These are phyloP conservation scores for Podaxis pistillaris DNA, from an alignment of 768 basidiomycete genomes.

Conservation along the genomic window DNA sequence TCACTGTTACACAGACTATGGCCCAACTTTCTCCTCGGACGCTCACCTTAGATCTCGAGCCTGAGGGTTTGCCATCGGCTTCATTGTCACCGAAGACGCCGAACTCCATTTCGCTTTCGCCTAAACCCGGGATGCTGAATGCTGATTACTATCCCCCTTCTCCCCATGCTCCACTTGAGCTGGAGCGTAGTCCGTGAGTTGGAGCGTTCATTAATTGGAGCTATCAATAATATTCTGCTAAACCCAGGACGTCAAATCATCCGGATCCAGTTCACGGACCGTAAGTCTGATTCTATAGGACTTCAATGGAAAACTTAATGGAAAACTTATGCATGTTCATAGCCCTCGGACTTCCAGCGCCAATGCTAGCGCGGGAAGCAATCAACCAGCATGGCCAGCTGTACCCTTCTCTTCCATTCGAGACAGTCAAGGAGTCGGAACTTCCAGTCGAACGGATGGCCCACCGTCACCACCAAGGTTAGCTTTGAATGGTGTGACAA, in stretches of 20 bases:
- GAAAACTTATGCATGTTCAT: background rate
- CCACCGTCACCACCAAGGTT: slow-evolving; percentile 59
- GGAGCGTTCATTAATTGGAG: background rate
- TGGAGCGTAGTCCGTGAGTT: background rate
- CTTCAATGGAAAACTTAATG: background rate
- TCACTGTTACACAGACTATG: slow-evolving; percentile 42
- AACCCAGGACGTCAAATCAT: background rate
- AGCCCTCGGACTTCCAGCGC: slow-evolving; percentile 14
- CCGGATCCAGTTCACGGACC: slow-evolving; percentile 6
- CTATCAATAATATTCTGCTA: slow-evolving; percentile 1
- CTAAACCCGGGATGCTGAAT: slow-evolving; percentile 13
- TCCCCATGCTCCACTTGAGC: background rate
- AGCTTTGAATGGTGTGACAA: slow-evolving; percentile 68
- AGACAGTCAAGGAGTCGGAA: slow-evolving; percentile 27
- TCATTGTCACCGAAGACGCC: slow-evolving; percentile 33
- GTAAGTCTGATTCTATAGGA: slow-evolving; percentile 13
- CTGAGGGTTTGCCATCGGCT: slow-evolving; percentile 30
- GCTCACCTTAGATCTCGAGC: slow-evolving; percentile 38
- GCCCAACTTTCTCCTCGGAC: slow-evolving; percentile 65
- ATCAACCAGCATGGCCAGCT: slow-evolving; percentile 36
- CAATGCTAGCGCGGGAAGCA: background rate
- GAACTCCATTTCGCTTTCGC: slow-evolving; percentile 25
- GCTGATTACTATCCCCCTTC: slow-evolving; percentile 3
- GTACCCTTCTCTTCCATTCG: slow-evolving; percentile 33
- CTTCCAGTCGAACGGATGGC: slow-evolving; percentile 23